Evolutionary conservation across 352 stramenopile genomes (phyloP), one percentile per base, ranked within the genome.

Genomic region (Globisporangium rhizosaccharum): DNA sequence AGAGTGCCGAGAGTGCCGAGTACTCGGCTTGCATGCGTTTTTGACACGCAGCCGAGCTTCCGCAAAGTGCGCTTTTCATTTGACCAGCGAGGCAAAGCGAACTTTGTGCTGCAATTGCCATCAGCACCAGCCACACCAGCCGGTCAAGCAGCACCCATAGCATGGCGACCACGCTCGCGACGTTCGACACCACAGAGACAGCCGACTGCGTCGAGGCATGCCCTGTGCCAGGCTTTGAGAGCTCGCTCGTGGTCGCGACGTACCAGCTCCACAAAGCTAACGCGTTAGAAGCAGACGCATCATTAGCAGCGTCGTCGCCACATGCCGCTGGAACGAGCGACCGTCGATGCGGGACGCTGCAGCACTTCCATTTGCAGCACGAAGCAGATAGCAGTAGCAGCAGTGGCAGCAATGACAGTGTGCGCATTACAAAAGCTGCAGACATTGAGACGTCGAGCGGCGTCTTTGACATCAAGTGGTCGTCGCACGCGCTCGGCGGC

Each of bases 391-490:
- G 45, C 12, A 59, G 67, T 33, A 59, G 45, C 12, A 59, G 67
- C 7, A 52, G 23, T 7, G 30, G 2, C 5, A 57, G 70, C 2
- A 53, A 39, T 15, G 59, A 55, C 11, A 53, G 42, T 20, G 72
- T 91, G 15, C 45, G 57, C 8, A 67, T 88, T 48, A 53, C 39
- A n/a, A 84, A 89, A 52, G 37, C 69, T 20, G 61, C 88, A 45
- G 66, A 81, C 48, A 59, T 74, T 15, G 59, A 65, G 46, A 76
- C 75, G 7, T 66, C 65, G n/a, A 90, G 77, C 53, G 85, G 85
- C 28, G 70, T 94, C 28, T 91, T 94, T 28, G 85, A 94, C 52
- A 86, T 90, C 63, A 94, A 94, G 58, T 94, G 85, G 85, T 82
- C 76, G 9, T 60, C 73, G 10, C 67, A 87, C 50, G 54, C 45